Evolutionary conservation across 306 rosid species (phyloP).

Genomic region (Cicer yamashitae): DNA sequence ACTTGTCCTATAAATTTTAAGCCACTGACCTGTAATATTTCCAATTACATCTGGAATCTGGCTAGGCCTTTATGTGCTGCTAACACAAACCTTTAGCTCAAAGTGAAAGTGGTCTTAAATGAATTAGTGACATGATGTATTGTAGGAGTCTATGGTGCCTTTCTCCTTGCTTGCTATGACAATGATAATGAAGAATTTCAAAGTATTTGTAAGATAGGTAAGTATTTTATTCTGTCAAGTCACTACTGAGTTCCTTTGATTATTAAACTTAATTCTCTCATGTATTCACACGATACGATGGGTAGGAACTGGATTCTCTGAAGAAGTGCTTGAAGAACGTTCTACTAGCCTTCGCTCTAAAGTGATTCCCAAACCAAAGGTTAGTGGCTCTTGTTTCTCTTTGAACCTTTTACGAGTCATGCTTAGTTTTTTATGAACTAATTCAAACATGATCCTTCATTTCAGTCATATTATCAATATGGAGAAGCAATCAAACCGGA

Average conservation of each 20-base stretch:
- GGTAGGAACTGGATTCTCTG: conserved; percentile 86
- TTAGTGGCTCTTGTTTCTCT: conserved; percentile 41
- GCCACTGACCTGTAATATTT: background rate
- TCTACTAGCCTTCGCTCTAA: conserved; percentile 75
- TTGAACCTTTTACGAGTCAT: conserved; percentile 12
- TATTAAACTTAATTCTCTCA: conserved; percentile 40
- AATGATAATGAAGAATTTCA: conserved; percentile 80
- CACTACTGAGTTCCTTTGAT: conserved; percentile 22
- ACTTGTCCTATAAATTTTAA: conserved; percentile 15
- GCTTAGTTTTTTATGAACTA: conserved; percentile 36
- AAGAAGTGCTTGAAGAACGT: conserved; percentile 75
- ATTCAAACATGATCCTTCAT: conserved; percentile 40
- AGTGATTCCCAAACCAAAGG: conserved; percentile 90
- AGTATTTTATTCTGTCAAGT: conserved; percentile 46
- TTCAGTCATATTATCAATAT: conserved; percentile 75
- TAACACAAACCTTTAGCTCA: conserved; percentile 31
- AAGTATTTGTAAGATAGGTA: conserved; percentile 94
- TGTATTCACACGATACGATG: conserved; percentile 36
- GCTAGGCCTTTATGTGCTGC: conserved; percentile 36
- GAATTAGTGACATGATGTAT: conserved; percentile 43
- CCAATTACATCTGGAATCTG: background rate
- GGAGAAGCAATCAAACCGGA: conserved; percentile 78
- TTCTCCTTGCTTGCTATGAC: conserved; percentile 91
- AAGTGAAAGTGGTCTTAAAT: conserved; percentile 34
- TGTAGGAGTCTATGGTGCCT: conserved; percentile 90